These are phyloP conservation scores for Pulveroboletus sp. DNA, from an alignment of 768 basidiomycete species.

Conservation along the genomic window DNA sequence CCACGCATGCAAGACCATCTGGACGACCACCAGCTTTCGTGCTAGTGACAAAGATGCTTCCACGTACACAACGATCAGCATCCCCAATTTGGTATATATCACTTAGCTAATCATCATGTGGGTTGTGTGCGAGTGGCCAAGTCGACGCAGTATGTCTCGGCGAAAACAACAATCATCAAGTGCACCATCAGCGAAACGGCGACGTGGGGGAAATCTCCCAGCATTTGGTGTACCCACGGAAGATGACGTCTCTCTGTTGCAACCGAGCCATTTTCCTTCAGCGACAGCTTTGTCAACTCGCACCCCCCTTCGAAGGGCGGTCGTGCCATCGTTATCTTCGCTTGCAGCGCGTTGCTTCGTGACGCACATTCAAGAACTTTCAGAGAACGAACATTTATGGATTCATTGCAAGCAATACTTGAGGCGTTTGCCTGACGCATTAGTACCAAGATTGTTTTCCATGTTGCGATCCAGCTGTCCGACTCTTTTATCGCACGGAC, in stretches of 20 bases:
- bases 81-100: too few species aligned
- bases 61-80: too few species aligned
- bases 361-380: slow-evolving; percentile 38
- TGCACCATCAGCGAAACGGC: slow-evolving; percentile 11
- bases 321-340: slow-evolving; percentile 42
- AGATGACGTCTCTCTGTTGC: slow-evolving; percentile 37
- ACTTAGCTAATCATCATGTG: too few species aligned
- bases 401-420: slow-evolving; percentile 37
- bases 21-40: too few species aligned
- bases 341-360: slow-evolving; percentile 53
- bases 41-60: too few species aligned
- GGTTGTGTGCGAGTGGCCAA: too few species aligned
- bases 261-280: slow-evolving; percentile 39
- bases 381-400: slow-evolving; percentile 38
- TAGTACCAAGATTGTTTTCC: slow-evolving; percentile 48
- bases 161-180: slow-evolving; percentile 4
- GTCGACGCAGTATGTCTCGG: slow-evolving; percentile 1
- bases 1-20: too few species aligned
- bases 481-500: slow-evolving; percentile 45
- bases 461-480: slow-evolving; percentile 49
- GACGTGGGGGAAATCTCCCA: slow-evolving; percentile 10
- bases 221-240: slow-evolving; percentile 43
- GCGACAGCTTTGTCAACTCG: slow-evolving; percentile 50
- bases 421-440: slow-evolving; percentile 45
- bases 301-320: slow-evolving; percentile 23